phyloP scores from a whole-genome alignment of 257 asterid species.

The Eucommia ulmoides region DNA sequence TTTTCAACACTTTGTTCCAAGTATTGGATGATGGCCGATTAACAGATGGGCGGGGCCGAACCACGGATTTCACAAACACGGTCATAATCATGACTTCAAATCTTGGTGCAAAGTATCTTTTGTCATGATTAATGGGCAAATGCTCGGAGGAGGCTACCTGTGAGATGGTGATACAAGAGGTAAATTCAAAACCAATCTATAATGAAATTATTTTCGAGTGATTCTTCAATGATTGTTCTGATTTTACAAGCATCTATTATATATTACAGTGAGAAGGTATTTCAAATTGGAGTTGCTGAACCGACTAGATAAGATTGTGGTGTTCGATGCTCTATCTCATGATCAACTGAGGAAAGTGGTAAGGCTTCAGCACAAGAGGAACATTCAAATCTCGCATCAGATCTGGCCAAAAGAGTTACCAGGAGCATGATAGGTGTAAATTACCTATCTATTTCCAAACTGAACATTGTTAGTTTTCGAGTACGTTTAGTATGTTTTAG shows the following conservation, averaged over 20 bases:
- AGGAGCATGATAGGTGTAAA: too few species aligned
- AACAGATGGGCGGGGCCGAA: conserved; percentile 89
- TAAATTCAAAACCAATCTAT: conserved; percentile 4
- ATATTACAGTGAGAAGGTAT: conserved; percentile 51
- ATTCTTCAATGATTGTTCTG: too few species aligned
- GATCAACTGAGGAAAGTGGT: conserved; percentile 77
- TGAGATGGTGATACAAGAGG: conserved; percentile 85
- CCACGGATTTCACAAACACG: conserved; percentile 65
- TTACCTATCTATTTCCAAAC: too few species aligned
- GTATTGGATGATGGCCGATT: conserved; percentile 83
- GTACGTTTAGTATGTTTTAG: too few species aligned
- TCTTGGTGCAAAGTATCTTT: conserved; percentile 66
- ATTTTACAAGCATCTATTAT: too few species aligned
- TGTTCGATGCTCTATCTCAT: conserved; percentile 77
- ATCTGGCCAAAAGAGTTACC: too few species aligned
- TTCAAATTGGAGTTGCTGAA: conserved; percentile 87
- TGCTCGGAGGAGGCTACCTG: conserved; percentile 60
- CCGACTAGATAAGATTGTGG: conserved; percentile 75
- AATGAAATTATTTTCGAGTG: too few species aligned
- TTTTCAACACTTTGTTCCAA: conserved; percentile 73
- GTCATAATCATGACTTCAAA: conserved; percentile 92
- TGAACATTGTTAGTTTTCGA: too few species aligned
- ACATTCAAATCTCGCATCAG: too few species aligned
- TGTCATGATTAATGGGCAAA: conserved; percentile 58
- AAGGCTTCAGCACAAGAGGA: conserved; percentile 61